These are phyloP conservation scores for Lycium ferocissimum DNA, from an alignment of 257 asterid genomes.

Conservation along the genomic window DNA sequence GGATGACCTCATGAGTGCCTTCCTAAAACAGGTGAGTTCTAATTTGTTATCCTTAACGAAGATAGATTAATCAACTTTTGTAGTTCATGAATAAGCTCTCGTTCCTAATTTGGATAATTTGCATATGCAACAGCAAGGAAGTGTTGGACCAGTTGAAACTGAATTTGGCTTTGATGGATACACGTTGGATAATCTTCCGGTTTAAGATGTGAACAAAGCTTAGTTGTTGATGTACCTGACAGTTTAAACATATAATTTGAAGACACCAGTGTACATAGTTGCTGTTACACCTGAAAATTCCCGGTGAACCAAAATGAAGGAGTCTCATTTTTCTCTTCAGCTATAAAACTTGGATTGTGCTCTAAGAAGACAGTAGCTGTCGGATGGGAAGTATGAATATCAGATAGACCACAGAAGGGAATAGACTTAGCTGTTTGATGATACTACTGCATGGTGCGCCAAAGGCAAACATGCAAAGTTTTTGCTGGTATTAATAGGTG, in stretches of 20 bases:
- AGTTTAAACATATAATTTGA: not conserved
- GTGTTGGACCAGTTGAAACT: slow-evolving; percentile 58
- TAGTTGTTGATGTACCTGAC: not conserved
- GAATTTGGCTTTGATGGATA: slow-evolving; percentile 76
- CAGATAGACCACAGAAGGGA: slow-evolving; percentile 10
- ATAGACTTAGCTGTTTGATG: slow-evolving; percentile 35
- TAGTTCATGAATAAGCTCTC: not conserved
- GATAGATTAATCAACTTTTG: not conserved
- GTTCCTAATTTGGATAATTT: not conserved
- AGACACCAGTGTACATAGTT: slow-evolving; percentile 55
- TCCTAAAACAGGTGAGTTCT: slow-evolving; percentile 71
- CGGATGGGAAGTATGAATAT: not conserved
- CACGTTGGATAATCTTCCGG: slow-evolving; percentile 73
- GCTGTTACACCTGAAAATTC: slow-evolving; percentile 40
- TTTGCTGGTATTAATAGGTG: slow-evolving; percentile 56
- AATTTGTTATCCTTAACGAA: not conserved
- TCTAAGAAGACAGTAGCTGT: not conserved
- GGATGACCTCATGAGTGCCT: slow-evolving; percentile 78
- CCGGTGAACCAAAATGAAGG: not conserved
- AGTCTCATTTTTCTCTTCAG: not conserved
- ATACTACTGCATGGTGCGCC: slow-evolving; percentile 52
- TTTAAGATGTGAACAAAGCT: slow-evolving; percentile 39
- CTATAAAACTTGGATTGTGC: not conserved
- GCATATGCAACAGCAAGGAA: slow-evolving; percentile 57
- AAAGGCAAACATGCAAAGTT: slow-evolving; percentile 52